These are phyloP conservation scores for Pythium periplocum DNA, from an alignment of 352 stramenopile species.

Conservation along the genomic window DNA sequence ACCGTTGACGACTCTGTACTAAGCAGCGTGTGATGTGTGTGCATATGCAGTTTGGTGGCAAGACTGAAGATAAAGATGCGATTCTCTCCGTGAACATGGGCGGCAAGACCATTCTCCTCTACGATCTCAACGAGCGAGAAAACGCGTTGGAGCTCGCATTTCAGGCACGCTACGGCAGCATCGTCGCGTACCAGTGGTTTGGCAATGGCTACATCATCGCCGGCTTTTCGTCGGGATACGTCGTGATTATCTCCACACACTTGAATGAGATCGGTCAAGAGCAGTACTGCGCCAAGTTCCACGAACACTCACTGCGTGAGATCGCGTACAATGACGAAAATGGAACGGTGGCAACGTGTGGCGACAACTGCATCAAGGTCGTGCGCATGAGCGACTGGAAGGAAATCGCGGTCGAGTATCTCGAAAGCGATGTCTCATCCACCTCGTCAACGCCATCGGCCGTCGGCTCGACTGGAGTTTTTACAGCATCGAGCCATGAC, in stretches of 20 bases:
- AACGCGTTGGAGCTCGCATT: constrained; percentile 91
- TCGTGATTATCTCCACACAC: constrained; percentile 89
- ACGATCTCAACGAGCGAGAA: constrained; percentile 83
- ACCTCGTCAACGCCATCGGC: constrained; percentile 15
- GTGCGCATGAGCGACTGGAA: constrained; percentile 90
- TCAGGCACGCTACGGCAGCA: constrained; percentile 82
- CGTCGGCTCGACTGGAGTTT: not conserved
- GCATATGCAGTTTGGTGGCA: constrained; percentile 64
- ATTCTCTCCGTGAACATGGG: constrained; percentile 89
- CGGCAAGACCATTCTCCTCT: constrained; percentile 87
- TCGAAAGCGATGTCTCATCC: constrained; percentile 44
- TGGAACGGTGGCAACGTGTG: constrained; percentile 80
- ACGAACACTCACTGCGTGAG: constrained; percentile 66
- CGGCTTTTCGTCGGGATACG: constrained; percentile 87
- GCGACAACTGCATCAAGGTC: constrained; percentile 88
- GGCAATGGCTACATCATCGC: constrained; percentile 87
- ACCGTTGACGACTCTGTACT: constrained; percentile 1
- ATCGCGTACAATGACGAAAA: constrained; percentile 83
- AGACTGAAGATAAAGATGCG: constrained; percentile 57
- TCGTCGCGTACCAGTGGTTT: constrained; percentile 89
- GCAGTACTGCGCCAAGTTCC: constrained; percentile 83
- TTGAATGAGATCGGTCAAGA: constrained; percentile 86
- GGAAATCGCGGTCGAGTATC: constrained; percentile 73
- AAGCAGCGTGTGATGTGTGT: constrained; percentile 1
- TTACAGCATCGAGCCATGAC: not conserved